Base-by-base conservation (phyloP, 2,329 filamentous ascomycete species). In the Teratosphaeria gauchensis region DNA sequence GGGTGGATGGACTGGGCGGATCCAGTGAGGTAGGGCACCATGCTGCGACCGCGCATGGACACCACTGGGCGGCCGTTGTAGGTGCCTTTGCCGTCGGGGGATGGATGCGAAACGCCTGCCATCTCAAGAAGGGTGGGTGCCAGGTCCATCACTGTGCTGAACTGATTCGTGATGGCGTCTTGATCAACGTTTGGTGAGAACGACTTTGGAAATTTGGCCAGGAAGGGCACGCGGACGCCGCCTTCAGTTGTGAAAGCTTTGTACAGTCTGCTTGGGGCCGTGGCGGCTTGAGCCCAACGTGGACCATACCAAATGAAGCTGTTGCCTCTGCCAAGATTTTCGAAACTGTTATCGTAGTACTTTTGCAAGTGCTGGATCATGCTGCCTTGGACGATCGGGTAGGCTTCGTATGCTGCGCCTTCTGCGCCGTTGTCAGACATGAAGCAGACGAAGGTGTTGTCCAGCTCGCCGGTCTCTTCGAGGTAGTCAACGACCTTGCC, bases 381-480 rank as follows among this genome's bases (percentile, higher is more conserved):
- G 11, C 75, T 76, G 53, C 78, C 78, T 56, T 79, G 74, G 4
- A 84, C 77, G 57, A 84, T 80, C 0, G 82, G 83, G 56, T 80
- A 78, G 4, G 82, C 80, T 64, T 85, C 82, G 62, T 82, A 82
- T 1, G 77, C 77, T 16, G 80, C 80, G 11, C 82, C 82, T 63
- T 85, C 83, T 11, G 82, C 82, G 2, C 83, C 83, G 61, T 86
- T 86, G 70, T 86, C 83, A 0, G 78, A 82, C 74, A 85, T 80
- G 75, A 86, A 86, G 65, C 80, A 78, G 55, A 87, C 76, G 61
- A 86, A 82, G 1, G 84, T 87, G 68, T 86, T 84, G 62, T 86
- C 83, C 0, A 83, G 74, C 66, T 86, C 83, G 58, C 78, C 81
- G 1, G 78, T 80, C 51, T 76, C 67, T 58, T 80, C 73, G 2